Base-by-base conservation (phyloP, 148 eudicot genomes). In the Heliosperma pusillum region DNA sequence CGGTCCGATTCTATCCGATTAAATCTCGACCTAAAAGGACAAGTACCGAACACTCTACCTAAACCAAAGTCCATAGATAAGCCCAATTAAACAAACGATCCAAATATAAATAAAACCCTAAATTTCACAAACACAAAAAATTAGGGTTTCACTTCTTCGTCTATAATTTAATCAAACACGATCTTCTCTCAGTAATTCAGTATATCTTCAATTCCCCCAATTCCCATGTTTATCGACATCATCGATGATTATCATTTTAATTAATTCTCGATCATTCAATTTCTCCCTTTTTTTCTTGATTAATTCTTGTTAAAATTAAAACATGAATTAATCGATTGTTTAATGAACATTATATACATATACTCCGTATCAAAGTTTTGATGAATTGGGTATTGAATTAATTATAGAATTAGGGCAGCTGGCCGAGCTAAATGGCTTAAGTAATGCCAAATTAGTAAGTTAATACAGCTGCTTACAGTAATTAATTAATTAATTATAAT, bases 391-490 rank as follows among this genome's bases (percentile, higher is more conserved):
- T 60, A 15, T 25, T 22, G 65, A 36, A 60, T 24, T 24, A 4
- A 60, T 24, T 3, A 13, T 2, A 9, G 5, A 3, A 12, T 24
- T 24, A 22, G 65, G 59, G 87, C 87, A 79, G 87, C 85, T 85
- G 87, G 87, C 83, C 85, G 85, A 85, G 87, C 85, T 85, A 75
- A 72, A 47, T 82, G 83, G 81, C 87, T 66, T 10, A 74, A 81
- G 79, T 47, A 81, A 22, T 36, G 85, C 60, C 82, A 81, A 61
- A 71, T 67, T 76, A 84, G 87, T 77, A 84, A 84, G 85, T 79
- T 29, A 52, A 70, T 25, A 69, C 80, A 81, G 84, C 76, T 78
- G 86, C 86, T 65, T 61, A 78, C 26, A 75, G 33, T 57, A 65
- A 19, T 60, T 27, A n/a, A 12, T n/a, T 44, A 0, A 22, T 20